Base-by-base conservation (phyloP, 495 filamentous ascomycete genomes). In the Talaromyces proteolyticus region DNA sequence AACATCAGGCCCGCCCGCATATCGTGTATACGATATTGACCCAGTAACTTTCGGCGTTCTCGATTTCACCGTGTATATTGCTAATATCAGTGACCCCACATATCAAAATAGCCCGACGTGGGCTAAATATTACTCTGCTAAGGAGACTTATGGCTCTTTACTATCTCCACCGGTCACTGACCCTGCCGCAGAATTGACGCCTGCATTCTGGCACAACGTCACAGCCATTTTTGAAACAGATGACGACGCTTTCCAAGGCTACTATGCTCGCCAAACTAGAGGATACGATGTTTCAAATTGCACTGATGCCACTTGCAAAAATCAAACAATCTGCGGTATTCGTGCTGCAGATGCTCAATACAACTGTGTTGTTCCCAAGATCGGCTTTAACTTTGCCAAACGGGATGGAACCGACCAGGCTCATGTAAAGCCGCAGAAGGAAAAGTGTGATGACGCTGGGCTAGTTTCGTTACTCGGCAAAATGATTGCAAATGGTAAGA, bases 191-290 rank as follows among this genome's bases (percentile, higher is more conserved):
- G 77, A 80, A 48, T 62, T 80, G 8, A 73, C 70, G 0, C 70
- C 77, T 0, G 73, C 73, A 4, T 80, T 81, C 63, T 80, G 77
- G 78, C 77, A 81, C 56, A 73, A 78, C 57, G 70, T 81, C 21
- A 79, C 77, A 5, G 68, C 55, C 1, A 52, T 62, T 7, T 69
- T 75, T 51, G 65, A 74, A 34, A 41, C 53, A 3, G 57, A 71
- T 29, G 49, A 63, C 2, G 11, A 54, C 0, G 48, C 64, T 0
- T 75, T 74, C 55, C 55, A 68, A 22, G 52, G 57, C 5, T 77
- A 63, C 48, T 70, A 62, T 56, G 59, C 60, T 2, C 54, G 68
- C 16, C 65, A 66, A 14, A 55, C 51, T n/a, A 60, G 70, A 17
- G 70, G 62, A 17, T 73, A 54, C 48, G 57, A 62, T 21, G 53